These are phyloP conservation scores for Cystobasidium onofrii DNA, from an alignment of 768 basidiomycete genomes.

Conservation along the genomic window DNA sequence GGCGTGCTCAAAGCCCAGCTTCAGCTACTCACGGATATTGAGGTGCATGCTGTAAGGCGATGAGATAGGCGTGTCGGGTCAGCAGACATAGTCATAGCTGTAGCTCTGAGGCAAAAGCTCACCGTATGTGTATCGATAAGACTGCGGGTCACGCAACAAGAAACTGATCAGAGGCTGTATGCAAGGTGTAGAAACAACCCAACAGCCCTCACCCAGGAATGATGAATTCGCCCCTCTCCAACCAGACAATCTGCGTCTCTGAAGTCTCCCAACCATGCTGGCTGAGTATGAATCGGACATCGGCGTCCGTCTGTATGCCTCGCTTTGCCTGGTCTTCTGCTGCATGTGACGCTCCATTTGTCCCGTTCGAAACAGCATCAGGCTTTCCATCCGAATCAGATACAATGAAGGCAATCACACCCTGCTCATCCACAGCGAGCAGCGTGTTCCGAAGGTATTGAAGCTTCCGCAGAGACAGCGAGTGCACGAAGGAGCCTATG, in stretches of 20 bases:
- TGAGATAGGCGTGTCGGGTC: neutral
- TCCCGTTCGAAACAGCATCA: neutral
- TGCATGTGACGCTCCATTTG: conserved; percentile 1
- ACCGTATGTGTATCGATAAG: conserved; percentile 40
- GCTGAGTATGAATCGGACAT: conserved; percentile 4
- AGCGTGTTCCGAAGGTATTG: conserved; percentile 36
- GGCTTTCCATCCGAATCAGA: neutral
- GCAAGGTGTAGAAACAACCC: neutral
- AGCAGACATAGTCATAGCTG: neutral
- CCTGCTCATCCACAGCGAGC: conserved; percentile 39
- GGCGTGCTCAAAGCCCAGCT: neutral
- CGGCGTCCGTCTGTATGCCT: conserved; percentile 4
- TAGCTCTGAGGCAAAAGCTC: neutral
- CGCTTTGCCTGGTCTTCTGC: conserved; percentile 1
- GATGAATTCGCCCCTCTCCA: conserved; percentile 36
- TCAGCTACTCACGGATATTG: conserved; percentile 18
- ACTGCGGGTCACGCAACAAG: conserved; percentile 13
- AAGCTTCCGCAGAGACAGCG: conserved; percentile 33
- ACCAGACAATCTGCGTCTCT: neutral
- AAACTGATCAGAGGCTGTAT: neutral
- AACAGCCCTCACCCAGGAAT: conserved; percentile 36
- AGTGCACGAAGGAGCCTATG: conserved; percentile 38
- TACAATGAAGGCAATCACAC: conserved; percentile 41
- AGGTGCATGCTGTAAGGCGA: conserved; percentile 27
- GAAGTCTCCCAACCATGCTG: conserved; percentile 17